These are phyloP conservation scores for Abelmoschus esculentus DNA, from an alignment of 345 rosid genomes.

Conservation along the genomic window DNA sequence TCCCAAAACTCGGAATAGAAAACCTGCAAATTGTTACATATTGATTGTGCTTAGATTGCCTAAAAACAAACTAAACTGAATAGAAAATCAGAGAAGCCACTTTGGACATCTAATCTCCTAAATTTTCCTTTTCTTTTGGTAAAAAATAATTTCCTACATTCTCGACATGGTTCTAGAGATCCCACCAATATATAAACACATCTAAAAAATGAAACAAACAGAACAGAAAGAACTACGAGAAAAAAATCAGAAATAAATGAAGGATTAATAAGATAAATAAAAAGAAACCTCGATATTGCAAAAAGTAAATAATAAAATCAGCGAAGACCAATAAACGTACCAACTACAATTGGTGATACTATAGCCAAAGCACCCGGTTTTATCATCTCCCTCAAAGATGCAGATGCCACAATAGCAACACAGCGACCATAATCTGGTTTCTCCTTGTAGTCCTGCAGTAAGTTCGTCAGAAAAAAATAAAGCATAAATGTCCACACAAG, in stretches of 20 bases:
- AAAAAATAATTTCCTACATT: background rate
- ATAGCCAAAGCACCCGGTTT: constrained; percentile 96
- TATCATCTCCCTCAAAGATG: constrained; percentile 94
- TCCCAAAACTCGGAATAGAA: constrained; percentile 77
- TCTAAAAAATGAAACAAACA: background rate
- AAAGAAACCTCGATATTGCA: background rate
- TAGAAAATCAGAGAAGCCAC: background rate
- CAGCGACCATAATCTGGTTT: constrained; percentile 98
- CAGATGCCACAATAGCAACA: constrained; percentile 96
- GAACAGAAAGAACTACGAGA: background rate
- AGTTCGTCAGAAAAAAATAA: background rate
- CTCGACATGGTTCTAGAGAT: background rate
- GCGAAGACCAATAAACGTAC: background rate
- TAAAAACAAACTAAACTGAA: background rate
- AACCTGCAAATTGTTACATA: constrained; percentile 36
- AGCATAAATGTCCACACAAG: background rate
- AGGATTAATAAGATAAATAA: background rate
- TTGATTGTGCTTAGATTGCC: background rate
- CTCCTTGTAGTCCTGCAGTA: constrained; percentile 78
- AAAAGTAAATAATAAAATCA: background rate
- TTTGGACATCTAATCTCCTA: background rate
- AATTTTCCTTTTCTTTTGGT: background rate
- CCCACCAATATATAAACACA: background rate
- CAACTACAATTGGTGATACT: constrained; percentile 65
- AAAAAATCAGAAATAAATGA: background rate